Base-by-base conservation (phyloP, 176 grass and related monocot genomes). In the Juncus inflexus region DNA sequence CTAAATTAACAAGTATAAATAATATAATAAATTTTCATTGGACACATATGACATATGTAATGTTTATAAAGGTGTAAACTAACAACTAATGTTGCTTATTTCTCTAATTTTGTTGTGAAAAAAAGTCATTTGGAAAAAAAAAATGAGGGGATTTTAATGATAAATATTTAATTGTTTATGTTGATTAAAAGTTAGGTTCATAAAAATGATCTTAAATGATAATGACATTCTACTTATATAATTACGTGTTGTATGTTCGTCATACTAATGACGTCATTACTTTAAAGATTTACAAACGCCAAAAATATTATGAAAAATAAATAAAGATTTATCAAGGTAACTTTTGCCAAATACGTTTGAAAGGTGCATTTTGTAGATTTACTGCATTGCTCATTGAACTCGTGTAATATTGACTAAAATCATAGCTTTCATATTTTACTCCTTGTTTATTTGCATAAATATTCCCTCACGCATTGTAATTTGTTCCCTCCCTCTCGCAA, bases 1-100 rank as follows among this genome's bases (percentile, higher is more conserved):
- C 3, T 68, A 72, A 71, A 58, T 59, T 36, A 28, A 28, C 19
- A 28, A 28, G 19, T 28, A 13, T n/a, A 54, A 9, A 15, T 38
- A 39, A 73, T 40, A 64, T 52, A 28, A 28, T 35, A 13, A 12
- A 2, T 38, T 74, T 35, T 16, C 15, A 49, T 57, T 7, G 55
- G 11, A 6, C 60, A 6, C 50, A 67, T 55, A 6, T 67, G 12
- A 13, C 15, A 36, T 15, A 35, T 28, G 19, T 28, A 28, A 28
- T 28, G 28, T 64, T 54, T 28, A 57, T 42, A 47, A 45, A 66
- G 57, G 61, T 40, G 62, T 11, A 3, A 65, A 43, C 45, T 58
- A 50, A 19, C 37, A 71, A 71, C 40, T 60, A 35, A 12, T 71
- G 67, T 59, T 59, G 37, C 37, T 71, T 71, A 3, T 42, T 52